A percentile compares a stretch with the other conserved stretches of the same genome.
phyloP scores from a whole-genome alignment of 805 yeast genomes.

The Dipodascus geniculatus region DNA sequence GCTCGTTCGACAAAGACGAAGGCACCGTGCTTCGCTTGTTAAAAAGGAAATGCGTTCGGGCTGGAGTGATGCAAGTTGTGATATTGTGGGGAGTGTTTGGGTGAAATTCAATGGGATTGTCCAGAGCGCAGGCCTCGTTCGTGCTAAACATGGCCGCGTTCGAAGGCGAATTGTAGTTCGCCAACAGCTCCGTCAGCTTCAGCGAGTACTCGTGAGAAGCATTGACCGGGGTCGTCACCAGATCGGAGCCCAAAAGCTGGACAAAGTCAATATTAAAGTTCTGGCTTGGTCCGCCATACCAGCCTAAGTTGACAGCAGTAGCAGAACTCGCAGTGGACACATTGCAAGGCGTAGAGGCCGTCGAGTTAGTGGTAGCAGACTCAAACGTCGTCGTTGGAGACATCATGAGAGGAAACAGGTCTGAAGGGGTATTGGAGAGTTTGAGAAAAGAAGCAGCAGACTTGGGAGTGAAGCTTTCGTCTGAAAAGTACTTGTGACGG shows the following conservation, averaged over 20 bases:
- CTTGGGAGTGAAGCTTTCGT: not conserved
- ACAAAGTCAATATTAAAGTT: not conserved
- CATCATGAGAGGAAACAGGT: not conserved
- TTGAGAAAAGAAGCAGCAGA: not conserved
- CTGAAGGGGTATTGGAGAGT: not conserved
- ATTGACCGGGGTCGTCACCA: not conserved
- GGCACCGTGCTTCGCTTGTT: not conserved
- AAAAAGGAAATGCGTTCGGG: not conserved
- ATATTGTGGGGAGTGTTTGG: not conserved
- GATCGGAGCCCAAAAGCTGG: not conserved
- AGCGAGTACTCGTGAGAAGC: not conserved
- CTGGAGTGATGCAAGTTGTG: not conserved
- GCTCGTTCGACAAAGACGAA: not conserved
- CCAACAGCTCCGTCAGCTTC: not conserved
- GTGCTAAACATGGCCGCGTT: not conserved
- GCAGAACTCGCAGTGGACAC: not conserved
- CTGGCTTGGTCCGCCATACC: not conserved
- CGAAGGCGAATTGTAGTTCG: not conserved
- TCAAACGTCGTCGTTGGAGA: not conserved
- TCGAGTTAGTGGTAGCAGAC: no score
- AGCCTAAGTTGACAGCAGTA: not conserved
- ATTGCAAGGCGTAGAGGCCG: no score
- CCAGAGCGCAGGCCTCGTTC: not conserved
- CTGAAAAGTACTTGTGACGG: not conserved
- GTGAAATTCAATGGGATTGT: not conserved